Conservation (phyloP, 345 rosid species). For the Raphanus raphanistrum region DNA sequence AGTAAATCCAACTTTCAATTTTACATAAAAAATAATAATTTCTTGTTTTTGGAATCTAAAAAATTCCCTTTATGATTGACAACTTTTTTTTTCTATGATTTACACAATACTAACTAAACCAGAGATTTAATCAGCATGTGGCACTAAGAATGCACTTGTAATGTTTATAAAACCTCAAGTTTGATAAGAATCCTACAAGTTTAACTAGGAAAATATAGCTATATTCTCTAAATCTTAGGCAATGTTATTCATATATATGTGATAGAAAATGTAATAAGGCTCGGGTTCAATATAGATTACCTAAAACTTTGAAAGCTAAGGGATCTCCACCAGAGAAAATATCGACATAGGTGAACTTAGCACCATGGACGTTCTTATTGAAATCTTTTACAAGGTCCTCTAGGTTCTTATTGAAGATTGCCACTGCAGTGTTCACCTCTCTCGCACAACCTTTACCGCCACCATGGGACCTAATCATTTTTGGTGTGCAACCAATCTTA, state of each 20-base stretch:
- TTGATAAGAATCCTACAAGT: neutral
- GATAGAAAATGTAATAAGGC: neutral
- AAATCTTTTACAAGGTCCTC: conserved; percentile 29
- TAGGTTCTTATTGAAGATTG: conserved; percentile 32
- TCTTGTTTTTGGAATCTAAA: neutral
- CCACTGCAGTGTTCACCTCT: conserved; percentile 32
- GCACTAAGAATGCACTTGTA: neutral
- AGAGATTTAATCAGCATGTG: neutral
- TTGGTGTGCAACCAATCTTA: conserved; percentile 38
- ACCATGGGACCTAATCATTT: neutral
- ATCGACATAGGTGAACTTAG: conserved; percentile 33
- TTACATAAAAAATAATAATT: neutral
- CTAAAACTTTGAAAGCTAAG: neutral
- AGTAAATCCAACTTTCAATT: neutral
- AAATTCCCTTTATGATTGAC: neutral
- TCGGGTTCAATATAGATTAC: conserved; percentile 17
- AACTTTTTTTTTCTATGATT: neutral
- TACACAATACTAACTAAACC: neutral
- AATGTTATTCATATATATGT: neutral
- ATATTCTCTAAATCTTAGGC: neutral
- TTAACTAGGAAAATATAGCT: neutral
- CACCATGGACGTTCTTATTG: conserved; percentile 20
- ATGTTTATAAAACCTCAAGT: neutral
- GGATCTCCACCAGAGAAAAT: conserved; percentile 13
- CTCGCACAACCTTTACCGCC: conserved; percentile 27